Conservation (phyloP, 495 filamentous ascomycete species). For the Neurospora terricola region DNA sequence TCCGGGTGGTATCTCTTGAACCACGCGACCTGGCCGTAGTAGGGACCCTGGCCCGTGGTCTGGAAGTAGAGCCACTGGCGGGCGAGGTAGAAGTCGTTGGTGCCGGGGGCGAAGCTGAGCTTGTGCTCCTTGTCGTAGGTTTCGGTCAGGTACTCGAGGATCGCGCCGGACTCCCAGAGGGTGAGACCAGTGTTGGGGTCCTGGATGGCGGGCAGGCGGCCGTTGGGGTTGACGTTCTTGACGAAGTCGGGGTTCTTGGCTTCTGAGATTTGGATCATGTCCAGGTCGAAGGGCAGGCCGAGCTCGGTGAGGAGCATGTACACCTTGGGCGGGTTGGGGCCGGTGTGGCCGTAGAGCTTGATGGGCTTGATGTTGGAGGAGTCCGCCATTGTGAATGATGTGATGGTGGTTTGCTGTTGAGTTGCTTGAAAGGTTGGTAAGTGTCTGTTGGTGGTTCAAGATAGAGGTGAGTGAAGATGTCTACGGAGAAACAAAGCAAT, state of each 20-base stretch:
- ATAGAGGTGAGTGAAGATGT: not conserved
- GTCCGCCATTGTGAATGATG: not conserved
- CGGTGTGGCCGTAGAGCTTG: slow-evolving; percentile 23
- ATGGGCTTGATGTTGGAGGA: slow-evolving; percentile 22
- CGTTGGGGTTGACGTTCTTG: slow-evolving; percentile 57
- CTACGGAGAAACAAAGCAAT: not conserved
- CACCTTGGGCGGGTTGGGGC: slow-evolving; percentile 47
- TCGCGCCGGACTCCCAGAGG: slow-evolving; percentile 67
- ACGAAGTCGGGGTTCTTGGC: slow-evolving; percentile 49
- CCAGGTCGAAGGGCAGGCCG: slow-evolving; percentile 41
- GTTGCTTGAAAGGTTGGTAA: not conserved
- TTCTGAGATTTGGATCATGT: slow-evolving; percentile 31
- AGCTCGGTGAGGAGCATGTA: slow-evolving; percentile 55
- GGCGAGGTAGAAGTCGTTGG: slow-evolving; percentile 38
- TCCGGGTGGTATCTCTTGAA: slow-evolving; percentile 45
- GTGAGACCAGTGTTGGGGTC: slow-evolving; percentile 59
- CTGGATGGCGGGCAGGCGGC: slow-evolving; percentile 52
- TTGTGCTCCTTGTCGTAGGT: slow-evolving; percentile 57
- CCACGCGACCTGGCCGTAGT: slow-evolving; percentile 48
- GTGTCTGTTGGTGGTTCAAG: not conserved
- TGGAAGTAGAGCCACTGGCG: slow-evolving; percentile 64
- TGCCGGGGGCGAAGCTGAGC: slow-evolving; percentile 42
- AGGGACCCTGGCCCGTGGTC: slow-evolving; percentile 58
- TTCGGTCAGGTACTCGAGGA: slow-evolving; percentile 60
- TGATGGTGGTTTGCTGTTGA: not conserved